Base-by-base conservation (phyloP, 306 rosid species). In the Trichosanthes cucumerina region DNA sequence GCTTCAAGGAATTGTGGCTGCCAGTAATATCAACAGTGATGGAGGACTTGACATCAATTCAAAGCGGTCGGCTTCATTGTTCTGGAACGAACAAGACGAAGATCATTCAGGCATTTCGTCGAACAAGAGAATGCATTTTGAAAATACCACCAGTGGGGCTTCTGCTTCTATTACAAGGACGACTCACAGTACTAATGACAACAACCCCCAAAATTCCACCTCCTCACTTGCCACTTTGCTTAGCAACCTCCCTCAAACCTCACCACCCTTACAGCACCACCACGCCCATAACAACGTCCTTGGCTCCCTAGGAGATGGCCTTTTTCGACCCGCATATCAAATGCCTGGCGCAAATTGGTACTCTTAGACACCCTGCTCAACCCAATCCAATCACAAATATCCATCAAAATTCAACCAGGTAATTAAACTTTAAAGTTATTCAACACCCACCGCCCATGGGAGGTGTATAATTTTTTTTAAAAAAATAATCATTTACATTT, bases 271-370 rank as follows among this genome's bases (percentile, higher is more conserved):
- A 80, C 90, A 90, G 79, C 87, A 82, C 78, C 91, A 82, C 77
- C 91, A 88, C 11, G 10, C 10, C 43, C 65, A 59, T 34, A 78
- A 89, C 74, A 78, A 89, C 74, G 81, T 86, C 81, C 44, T 86
- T 56, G 92, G 85, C 14, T 73, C 87, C 38, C 6, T 85, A 0
- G 47, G 49, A 0, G 91, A 88, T 63, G 81, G 86, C 2, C 26
- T 87, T 7, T 70, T 79, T 21, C 62, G 83, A 34, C 72, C 82
- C 38, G 80, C 89, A 0, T 87, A 81, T 76, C 90, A 89, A 77
- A 78, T 88, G 46, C 81, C 82, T 10, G 92, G 88, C 0, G 82
- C 89, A 80, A 87, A 90, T 75, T 90, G 95, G 95, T 90, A 85
- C 74, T 76, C 88, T 56, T 89, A 87, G 70, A 31, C 43, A 63